Evolutionary conservation across 805 yeast species (phyloP), one percentile per base, ranked within the genome.

Genomic region (Candida maltosa): DNA sequence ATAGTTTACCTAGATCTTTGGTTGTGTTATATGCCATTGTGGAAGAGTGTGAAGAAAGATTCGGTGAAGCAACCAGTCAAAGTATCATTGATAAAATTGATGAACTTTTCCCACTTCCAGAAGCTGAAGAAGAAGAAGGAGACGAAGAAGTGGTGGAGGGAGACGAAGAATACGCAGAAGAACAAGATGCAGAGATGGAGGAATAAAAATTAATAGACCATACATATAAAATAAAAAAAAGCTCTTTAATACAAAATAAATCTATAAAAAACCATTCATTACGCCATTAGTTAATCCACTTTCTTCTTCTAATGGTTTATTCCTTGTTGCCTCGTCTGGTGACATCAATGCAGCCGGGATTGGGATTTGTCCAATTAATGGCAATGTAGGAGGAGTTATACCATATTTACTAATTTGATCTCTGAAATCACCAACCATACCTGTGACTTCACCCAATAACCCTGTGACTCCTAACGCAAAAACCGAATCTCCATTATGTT

Each of bases 41-140:
- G 1, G 98, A 91, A 53, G 97, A 93, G 53, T 91, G 96, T 58
- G 98, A 91, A 47, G 79, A 77, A 42, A 69, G 98, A 47, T 83
- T 88, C 48, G 61, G 65, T n/a, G 86, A 84, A 40, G 83, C 76
- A 1, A 71, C 80, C 40, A 70, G 85, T 32, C 74, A 78, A 30
- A 62, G 65, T 3, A 73, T 91, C 2, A 44, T 91, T 20, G 73
- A 62, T 4, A 69, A 79, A 33, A 68, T 87, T 14, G 49, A 60
- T n/a, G 68, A 68, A 26, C 62, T 73, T 37, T 75, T 78, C 52
- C 86, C 84, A 2, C 49, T 64, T 8, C 59, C 48, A 9, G 65
- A 60, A 24, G 54, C 45, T 12, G 61, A 49, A 16, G 60, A 40
- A 4, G 58, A 40, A 7, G 5, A 58, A 39, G 3, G 57, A 45